phyloP scores from a whole-genome alignment of 1,284 basidiomycete genomes.

The Rhodotorula sp. region DNA sequence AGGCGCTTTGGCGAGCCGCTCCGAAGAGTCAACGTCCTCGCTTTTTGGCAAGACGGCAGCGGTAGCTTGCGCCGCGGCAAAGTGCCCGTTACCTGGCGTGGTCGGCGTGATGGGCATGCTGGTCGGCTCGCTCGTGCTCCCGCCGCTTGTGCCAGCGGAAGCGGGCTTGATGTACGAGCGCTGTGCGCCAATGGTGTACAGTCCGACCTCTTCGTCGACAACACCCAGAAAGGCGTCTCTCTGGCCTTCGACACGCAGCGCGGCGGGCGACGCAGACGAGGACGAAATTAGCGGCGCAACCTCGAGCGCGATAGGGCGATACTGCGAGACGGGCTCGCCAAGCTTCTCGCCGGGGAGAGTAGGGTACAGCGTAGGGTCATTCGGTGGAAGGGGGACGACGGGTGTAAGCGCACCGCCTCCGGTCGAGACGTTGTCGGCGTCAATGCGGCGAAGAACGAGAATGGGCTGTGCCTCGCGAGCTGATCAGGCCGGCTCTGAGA shows the following conservation, averaged over 20 bases:
- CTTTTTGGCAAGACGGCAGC: not conserved
- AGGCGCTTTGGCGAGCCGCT: not conserved
- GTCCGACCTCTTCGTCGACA: conserved; percentile 36
- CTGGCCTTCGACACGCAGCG: conserved; percentile 5
- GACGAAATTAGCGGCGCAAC: not conserved
- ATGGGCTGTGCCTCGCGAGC: conserved; percentile 59
- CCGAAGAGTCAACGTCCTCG: not conserved
- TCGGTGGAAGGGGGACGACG: conserved; percentile 41
- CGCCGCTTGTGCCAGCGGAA: no score
- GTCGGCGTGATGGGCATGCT: conserved; percentile 13
- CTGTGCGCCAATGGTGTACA: conserved; percentile 6
- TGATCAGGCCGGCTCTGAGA: no score
- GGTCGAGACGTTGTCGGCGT: conserved; percentile 84
- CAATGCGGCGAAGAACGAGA: conserved; percentile 89
- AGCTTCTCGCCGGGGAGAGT: conserved; percentile 72
- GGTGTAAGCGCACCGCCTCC: conserved; percentile 70
- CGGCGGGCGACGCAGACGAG: not conserved
- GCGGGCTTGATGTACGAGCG: conserved; percentile 1
- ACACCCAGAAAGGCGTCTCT: conserved; percentile 34
- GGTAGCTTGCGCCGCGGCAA: not conserved
- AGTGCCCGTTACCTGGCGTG: not conserved
- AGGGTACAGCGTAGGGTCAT: conserved; percentile 28
- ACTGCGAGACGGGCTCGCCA: conserved; percentile 88
- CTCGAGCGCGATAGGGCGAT: conserved; percentile 23
- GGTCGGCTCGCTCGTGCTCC: not conserved